These are phyloP conservation scores for Neurospora cerealis DNA, from an alignment of 495 filamentous ascomycete species.

Conservation along the genomic window DNA sequence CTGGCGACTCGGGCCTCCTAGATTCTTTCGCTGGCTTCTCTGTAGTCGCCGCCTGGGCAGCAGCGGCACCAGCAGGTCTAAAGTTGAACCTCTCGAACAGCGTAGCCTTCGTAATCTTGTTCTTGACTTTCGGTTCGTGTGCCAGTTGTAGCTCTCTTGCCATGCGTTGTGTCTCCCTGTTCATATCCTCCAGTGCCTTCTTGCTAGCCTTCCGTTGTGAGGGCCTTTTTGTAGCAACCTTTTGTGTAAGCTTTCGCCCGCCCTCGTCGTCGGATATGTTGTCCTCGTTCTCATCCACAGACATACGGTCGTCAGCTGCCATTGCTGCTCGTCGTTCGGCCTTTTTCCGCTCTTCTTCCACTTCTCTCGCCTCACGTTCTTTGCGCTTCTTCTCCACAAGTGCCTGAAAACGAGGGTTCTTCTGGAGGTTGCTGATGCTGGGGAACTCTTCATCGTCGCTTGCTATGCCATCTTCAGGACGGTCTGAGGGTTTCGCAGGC, in stretches of 20 bases:
- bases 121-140: slow-evolving; percentile 84
- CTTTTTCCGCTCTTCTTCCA: slow-evolving; percentile 37
- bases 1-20: slow-evolving; percentile 29
- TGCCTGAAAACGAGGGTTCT: slow-evolving; percentile 52
- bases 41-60: background rate
- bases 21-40: slow-evolving; percentile 30
- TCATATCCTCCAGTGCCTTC: slow-evolving; percentile 94
- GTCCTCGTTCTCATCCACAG: slow-evolving; percentile 36
- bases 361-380: slow-evolving; percentile 58
- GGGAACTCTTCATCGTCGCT: slow-evolving; percentile 38
- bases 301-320: slow-evolving; percentile 18
- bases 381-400: slow-evolving; percentile 61
- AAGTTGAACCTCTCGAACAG: slow-evolving; percentile 82
- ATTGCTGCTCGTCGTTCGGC: slow-evolving; percentile 38
- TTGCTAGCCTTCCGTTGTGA: slow-evolving; percentile 76
- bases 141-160: slow-evolving; percentile 79
- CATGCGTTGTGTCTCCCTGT: slow-evolving; percentile 83
- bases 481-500: slow-evolving; percentile 18
- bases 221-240: slow-evolving; percentile 41
- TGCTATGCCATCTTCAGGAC: slow-evolving; percentile 24
- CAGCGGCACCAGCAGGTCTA: slow-evolving; percentile 30
- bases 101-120: slow-evolving; percentile 78
- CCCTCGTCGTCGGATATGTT: slow-evolving; percentile 46
- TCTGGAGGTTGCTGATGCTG: slow-evolving; percentile 23
- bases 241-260: slow-evolving; percentile 50